Percentiles rank a stretch among this genome's conserved stretches.
Conservation (phyloP, 768 basidiomycete species). For the Rickenella mellea region DNA sequence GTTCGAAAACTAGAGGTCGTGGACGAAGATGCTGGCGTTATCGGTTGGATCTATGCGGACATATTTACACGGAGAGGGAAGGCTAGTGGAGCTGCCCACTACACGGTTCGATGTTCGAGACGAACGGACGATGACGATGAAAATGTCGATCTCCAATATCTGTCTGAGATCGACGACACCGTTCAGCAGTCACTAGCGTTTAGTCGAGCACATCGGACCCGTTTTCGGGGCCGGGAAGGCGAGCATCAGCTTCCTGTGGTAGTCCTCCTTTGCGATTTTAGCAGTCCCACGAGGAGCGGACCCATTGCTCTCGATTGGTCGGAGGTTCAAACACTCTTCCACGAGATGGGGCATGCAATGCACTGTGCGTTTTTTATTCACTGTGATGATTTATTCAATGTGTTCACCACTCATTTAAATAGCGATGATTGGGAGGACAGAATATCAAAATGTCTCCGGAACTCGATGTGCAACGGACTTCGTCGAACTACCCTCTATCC, state of each 20-base stretch:
- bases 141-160: constrained; percentile 40
- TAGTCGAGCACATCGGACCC: constrained; percentile 52
- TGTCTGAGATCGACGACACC: constrained; percentile 25
- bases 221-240: constrained; percentile 52
- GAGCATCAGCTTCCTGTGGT: constrained; percentile 85
- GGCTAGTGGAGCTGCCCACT: constrained; percentile 88
- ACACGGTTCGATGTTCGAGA: constrained; percentile 92
- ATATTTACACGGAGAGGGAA: constrained; percentile 81
- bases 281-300: constrained; percentile 50
- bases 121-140: constrained; percentile 88
- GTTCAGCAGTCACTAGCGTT: constrained; percentile 45
- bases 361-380: constrained; percentile 66
- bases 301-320: constrained; percentile 81
- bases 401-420: constrained; percentile 4
- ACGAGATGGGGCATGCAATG: constrained; percentile 99
- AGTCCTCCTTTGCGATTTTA: constrained; percentile 85
- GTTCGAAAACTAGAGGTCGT: constrained; percentile 91
- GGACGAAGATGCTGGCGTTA: constrained; percentile 75
- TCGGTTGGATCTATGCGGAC: constrained; percentile 95
- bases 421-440: constrained; percentile 98
- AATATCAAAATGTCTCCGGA: constrained; percentile 95
- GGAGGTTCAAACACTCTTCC: constrained; percentile 89
- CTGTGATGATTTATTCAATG: constrained; percentile 1
- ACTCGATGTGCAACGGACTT: constrained; percentile 98
- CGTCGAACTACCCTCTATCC: constrained; percentile 93